A percentile compares a stretch with the other conserved stretches of the same genome.
phyloP scores from a whole-genome alignment of 1,284 basidiomycete genomes.

The Wallemia mellicola region DNA sequence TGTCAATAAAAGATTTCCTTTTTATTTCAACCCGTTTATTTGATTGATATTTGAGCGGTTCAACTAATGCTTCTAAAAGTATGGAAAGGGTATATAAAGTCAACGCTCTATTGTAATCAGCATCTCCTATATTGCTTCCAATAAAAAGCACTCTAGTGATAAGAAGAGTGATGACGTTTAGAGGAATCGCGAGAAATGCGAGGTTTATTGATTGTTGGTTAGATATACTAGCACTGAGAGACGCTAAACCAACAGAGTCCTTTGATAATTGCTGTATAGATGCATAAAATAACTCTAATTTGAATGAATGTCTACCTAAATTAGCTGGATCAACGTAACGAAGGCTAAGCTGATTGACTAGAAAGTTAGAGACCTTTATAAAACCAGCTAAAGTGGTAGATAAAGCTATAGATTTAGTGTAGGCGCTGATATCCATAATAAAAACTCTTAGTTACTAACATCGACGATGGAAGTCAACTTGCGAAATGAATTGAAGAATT shows the following conservation, averaged over 20 bases:
- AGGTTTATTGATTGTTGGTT: constrained; percentile 19
- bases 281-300: neutral
- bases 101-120: constrained; percentile 32
- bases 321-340: neutral
- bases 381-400: neutral
- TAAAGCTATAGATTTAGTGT: neutral
- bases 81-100: constrained; percentile 39
- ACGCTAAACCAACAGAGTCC: constrained; percentile 2
- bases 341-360: neutral
- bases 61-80: constrained; percentile 40
- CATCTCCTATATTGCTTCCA: constrained; percentile 26
- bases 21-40: constrained; percentile 6
- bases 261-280: neutral
- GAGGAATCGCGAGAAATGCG: constrained; percentile 26
- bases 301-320: neutral
- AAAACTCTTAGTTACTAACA: neutral
- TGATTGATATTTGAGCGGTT: constrained; percentile 46
- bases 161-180: constrained; percentile 25
- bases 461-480: neutral
- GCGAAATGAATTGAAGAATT: neutral
- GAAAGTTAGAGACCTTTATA: neutral
- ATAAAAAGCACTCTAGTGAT: constrained; percentile 24
- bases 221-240: constrained; percentile 9
- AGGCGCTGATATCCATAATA: neutral
- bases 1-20: constrained; percentile 6